Evolutionary conservation across 2,329 filamentous ascomycete species (phyloP).

Genomic region (Verticillium isaacii): DNA sequence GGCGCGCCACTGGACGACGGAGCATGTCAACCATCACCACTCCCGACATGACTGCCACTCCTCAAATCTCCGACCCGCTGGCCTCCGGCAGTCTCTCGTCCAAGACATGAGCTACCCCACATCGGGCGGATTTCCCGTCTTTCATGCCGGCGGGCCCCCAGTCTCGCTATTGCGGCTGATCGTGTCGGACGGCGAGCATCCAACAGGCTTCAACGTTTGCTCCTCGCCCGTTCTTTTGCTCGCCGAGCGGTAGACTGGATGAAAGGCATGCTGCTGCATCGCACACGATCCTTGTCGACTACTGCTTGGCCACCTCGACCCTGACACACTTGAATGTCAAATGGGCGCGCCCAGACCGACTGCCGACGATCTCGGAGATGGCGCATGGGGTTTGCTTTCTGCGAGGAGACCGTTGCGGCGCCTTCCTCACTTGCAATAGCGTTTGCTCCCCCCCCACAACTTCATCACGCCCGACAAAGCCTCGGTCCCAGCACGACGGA

Average conservation of each 20-base stretch:
- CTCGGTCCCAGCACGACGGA: not conserved
- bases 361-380: not conserved
- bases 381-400: not conserved
- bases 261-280: no score
- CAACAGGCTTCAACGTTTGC: not conserved
- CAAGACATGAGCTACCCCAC: not conserved
- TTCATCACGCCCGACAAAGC: not conserved
- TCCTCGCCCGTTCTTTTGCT: not conserved
- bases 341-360: not conserved
- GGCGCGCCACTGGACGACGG: not conserved
- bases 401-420: not conserved
- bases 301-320: no score
- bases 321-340: not conserved
- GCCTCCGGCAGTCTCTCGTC: not conserved
- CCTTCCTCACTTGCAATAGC: not conserved
- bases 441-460: not conserved
- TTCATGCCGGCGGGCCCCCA: not conserved
- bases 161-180: not conserved
- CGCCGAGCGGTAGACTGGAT: no score
- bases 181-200: not conserved
- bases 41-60: not conserved
- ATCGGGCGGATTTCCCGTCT: not conserved
- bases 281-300: no score
- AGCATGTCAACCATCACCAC: not conserved
- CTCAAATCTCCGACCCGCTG: not conserved